Conservation (phyloP, 441 rosid genomes). For the Macaranga tanarius region DNA sequence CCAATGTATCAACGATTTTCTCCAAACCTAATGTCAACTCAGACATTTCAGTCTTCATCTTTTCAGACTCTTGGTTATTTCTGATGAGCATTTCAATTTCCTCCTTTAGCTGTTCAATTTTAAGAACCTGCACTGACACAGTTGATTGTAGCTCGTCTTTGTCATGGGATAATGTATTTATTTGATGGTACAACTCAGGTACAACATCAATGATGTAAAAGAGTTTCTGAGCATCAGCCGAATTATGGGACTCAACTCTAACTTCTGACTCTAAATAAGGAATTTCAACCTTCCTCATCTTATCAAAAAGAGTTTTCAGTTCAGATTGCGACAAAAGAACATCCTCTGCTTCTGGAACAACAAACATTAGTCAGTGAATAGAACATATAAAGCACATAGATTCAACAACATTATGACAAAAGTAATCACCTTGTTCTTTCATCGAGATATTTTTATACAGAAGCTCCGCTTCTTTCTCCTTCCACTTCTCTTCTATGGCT, state of each 20-base stretch:
- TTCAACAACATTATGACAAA: constrained; percentile 15
- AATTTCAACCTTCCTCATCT: constrained; percentile 51
- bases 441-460: constrained; percentile 27
- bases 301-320: constrained; percentile 55
- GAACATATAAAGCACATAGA: constrained; percentile 24
- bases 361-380: constrained; percentile 18
- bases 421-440: constrained; percentile 49
- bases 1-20: constrained; percentile 48
- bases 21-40: constrained; percentile 56
- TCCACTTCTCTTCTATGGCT: constrained; percentile 51
- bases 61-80: constrained; percentile 43
- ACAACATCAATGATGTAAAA: constrained; percentile 54
- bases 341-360: constrained; percentile 53
- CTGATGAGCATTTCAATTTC: constrained; percentile 37
- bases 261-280: constrained; percentile 38
- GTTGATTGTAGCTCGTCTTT: constrained; percentile 56
- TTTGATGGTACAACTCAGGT: constrained; percentile 52
- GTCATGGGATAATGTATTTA: constrained; percentile 46
- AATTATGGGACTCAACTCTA: constrained; percentile 41
- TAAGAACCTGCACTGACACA: constrained; percentile 48
- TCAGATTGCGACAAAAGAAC: constrained; percentile 52
- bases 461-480: constrained; percentile 58
- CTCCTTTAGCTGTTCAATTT: constrained; percentile 59
- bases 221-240: constrained; percentile 57
- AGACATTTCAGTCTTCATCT: constrained; percentile 49